Evolutionary conservation across 257 asterid species (phyloP).

Genomic region (Ocimum tenuiflorum): DNA sequence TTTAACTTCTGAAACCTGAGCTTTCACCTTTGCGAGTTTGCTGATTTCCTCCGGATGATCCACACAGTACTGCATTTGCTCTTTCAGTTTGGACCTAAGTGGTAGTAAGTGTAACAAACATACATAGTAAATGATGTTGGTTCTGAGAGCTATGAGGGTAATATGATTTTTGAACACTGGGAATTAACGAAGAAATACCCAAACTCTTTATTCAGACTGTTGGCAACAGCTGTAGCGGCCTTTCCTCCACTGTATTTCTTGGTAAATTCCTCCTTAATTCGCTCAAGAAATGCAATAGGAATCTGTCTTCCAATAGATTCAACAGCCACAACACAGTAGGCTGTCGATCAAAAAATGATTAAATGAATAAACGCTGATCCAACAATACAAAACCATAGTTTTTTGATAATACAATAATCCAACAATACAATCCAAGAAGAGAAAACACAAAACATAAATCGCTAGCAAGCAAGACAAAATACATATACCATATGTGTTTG

Average conservation of each 20-base stretch:
- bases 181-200: slow-evolving; percentile 41
- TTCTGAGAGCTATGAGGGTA: not conserved
- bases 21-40: slow-evolving; percentile 83
- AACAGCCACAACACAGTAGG: slow-evolving; percentile 88
- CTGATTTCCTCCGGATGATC: slow-evolving; percentile 93
- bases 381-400: slow-evolving; percentile 7
- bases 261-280: slow-evolving; percentile 74
- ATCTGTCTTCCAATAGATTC: slow-evolving; percentile 88
- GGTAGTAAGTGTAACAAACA: slow-evolving; percentile 6
- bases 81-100: slow-evolving; percentile 80
- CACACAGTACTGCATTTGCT: slow-evolving; percentile 93
- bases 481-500: not conserved
- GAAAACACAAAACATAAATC: not conserved
- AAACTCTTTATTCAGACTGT: slow-evolving; percentile 72
- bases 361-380: slow-evolving; percentile 1
- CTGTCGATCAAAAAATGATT: slow-evolving; percentile 36
- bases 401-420: too few species aligned
- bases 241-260: slow-evolving; percentile 92
- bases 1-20: slow-evolving; percentile 93
- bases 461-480: not conserved
- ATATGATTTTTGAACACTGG: not conserved
- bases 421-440: not conserved
- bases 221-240: slow-evolving; percentile 90
- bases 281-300: slow-evolving; percentile 81
- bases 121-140: not conserved